Evolutionary conservation across 2,329 filamentous ascomycete genomes (phyloP).

Genomic region (Metarhizium humberi): DNA sequence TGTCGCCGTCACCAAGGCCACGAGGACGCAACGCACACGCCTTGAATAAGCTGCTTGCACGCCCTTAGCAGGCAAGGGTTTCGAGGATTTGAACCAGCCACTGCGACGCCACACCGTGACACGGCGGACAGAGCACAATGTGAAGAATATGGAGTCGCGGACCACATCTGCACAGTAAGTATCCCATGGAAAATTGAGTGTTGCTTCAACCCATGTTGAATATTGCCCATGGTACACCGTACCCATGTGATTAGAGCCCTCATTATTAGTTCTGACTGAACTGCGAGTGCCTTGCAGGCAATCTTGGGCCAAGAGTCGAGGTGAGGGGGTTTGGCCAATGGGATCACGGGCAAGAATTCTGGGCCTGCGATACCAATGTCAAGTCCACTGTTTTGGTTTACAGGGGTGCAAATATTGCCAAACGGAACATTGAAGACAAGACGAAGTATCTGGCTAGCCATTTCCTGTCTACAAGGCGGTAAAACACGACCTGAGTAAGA

Average conservation of each 20-base stretch:
- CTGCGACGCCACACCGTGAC: not conserved
- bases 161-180: no score
- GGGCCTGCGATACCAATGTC: not conserved
- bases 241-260: not conserved
- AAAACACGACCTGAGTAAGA: no score
- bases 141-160: not conserved
- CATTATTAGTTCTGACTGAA: not conserved
- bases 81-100: not conserved
- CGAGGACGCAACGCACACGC: constrained; percentile 2
- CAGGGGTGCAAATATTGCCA: not conserved
- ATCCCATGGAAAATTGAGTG: no score
- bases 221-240: not conserved
- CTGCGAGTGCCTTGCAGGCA: not conserved
- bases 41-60: not conserved
- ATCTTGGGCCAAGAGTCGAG: not conserved
- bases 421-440: no score
- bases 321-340: not conserved
- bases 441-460: no score
- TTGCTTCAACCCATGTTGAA: not conserved
- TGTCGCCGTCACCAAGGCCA: not conserved
- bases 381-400: not conserved
- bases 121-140: not conserved
- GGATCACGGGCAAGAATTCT: not conserved
- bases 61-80: not conserved
- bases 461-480: no score